These are phyloP conservation scores for Neopestalotiopsis rosae DNA, from an alignment of 2,329 filamentous ascomycete genomes.

Conservation along the genomic window DNA sequence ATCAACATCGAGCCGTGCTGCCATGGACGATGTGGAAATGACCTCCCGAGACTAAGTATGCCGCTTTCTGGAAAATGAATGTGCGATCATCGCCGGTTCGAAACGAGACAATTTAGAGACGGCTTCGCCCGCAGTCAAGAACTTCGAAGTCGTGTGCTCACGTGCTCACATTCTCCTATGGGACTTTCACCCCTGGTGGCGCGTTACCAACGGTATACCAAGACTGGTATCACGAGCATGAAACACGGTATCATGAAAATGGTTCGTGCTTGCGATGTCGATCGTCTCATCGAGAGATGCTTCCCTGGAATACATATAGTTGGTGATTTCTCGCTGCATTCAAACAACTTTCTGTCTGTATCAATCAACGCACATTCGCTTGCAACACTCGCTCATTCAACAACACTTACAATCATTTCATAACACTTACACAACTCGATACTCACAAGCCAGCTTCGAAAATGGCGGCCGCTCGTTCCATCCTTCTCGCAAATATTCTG, in stretches of 20 bases:
- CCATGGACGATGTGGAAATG: background rate
- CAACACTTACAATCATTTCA: background rate
- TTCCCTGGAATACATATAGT: background rate
- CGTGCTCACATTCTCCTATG: background rate
- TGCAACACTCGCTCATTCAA: background rate
- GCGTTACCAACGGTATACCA: background rate
- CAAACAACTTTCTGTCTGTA: background rate
- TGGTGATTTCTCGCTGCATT: background rate
- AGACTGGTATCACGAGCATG: background rate
- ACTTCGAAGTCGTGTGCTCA: background rate
- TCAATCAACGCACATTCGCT: background rate
- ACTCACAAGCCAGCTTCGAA: background rate
- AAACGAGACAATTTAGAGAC: background rate
- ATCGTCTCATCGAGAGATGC: background rate
- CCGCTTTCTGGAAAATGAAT: background rate
- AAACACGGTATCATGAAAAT: background rate
- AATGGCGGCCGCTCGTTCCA: background rate
- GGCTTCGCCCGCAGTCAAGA: background rate
- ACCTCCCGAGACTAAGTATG: background rate
- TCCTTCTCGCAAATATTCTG: background rate
- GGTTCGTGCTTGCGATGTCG: background rate
- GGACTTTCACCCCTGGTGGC: background rate
- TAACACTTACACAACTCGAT: background rate
- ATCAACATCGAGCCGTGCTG: background rate
- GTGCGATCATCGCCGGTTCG: background rate